Base-by-base conservation (phyloP, 306 rosid genomes). In the Gynostemma pentaphyllum region DNA sequence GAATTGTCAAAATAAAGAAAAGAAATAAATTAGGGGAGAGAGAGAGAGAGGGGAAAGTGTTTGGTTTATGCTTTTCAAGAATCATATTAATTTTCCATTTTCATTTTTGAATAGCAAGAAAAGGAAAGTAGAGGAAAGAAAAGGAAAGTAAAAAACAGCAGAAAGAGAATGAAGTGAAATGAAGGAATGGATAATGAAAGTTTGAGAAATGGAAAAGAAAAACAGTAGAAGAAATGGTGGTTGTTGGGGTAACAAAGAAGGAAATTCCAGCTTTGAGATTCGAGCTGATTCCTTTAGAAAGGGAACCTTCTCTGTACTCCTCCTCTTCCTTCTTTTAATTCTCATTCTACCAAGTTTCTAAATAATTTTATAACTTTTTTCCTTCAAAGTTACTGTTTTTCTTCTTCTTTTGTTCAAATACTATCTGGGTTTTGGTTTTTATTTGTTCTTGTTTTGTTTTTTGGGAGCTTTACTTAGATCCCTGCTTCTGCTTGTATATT, bases 251-350 rank as follows among this genome's bases (percentile, higher is more conserved):
- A 69, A 27, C 70, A 63, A 68, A 73, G 72, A 71, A 66, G 80
- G 63, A 63, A 80, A 42, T 72, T 72, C 62, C 41, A 59, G 48
- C 75, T 70, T 74, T 60, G 85, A 79, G 87, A 91, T 79, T 79
- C 89, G 87, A 84, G 95, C 84, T 54, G 74, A 46, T 69, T 78
- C 89, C 80, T 78, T 69, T 72, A 74, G 79, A 87, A 87, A 87
- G 72, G 94, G 81, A 82, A 75, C 80, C 85, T 85, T 76, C 88
- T 86, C 86, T 74, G 75, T 80, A 68, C 92, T 85, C 76, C 80
- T 78, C 66, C 92, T 81, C 65, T 60, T 19, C 65, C 65, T 60
- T 21, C 65, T 60, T 60, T 79, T 81, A 62, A 82, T 87, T 83
- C 89, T 85, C 69, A 78, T 85, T 73, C 86, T 90, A 37, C 96